Evolutionary conservation across 2,329 filamentous ascomycete genomes (phyloP).

Genomic region (Monosporascus ibericus): DNA sequence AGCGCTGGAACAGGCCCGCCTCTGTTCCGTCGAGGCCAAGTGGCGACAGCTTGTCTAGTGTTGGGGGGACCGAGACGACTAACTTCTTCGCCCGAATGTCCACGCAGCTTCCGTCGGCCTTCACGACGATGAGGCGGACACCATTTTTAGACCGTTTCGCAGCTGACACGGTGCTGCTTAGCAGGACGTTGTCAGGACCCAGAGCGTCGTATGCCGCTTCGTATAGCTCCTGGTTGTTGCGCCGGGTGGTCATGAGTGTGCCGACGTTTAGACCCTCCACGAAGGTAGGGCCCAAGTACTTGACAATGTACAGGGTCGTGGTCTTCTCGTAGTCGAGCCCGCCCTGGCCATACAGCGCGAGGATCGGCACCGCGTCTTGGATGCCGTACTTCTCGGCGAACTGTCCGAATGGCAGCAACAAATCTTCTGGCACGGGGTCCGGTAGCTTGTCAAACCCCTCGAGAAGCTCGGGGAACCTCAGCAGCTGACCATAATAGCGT

Average conservation of each 20-base stretch:
- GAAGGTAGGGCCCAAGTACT: not conserved
- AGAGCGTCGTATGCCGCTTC: not conserved
- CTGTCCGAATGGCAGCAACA: not conserved
- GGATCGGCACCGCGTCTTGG: no score
- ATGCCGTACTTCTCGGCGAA: not conserved
- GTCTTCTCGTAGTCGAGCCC: no score
- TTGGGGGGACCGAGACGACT: not conserved
- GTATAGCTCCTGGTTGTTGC: not conserved
- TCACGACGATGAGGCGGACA: not conserved
- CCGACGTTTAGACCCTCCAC: not conserved
- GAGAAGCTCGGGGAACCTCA: not conserved
- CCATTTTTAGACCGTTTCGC: not conserved
- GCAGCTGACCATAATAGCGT: not conserved
- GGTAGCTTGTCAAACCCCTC: not conserved
- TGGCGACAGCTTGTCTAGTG: not conserved
- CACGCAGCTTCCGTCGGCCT: not conserved
- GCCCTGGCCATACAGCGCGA: no score
- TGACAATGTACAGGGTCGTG: not conserved
- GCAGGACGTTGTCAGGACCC: not conserved
- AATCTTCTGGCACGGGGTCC: not conserved
- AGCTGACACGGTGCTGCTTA: not conserved
- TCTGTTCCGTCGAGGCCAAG: not conserved
- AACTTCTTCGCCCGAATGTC: not conserved
- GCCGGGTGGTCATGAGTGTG: not conserved
- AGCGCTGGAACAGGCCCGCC: not conserved